Base-by-base conservation (phyloP, 305 asterid genomes). In the Fraxinus dipetala region DNA sequence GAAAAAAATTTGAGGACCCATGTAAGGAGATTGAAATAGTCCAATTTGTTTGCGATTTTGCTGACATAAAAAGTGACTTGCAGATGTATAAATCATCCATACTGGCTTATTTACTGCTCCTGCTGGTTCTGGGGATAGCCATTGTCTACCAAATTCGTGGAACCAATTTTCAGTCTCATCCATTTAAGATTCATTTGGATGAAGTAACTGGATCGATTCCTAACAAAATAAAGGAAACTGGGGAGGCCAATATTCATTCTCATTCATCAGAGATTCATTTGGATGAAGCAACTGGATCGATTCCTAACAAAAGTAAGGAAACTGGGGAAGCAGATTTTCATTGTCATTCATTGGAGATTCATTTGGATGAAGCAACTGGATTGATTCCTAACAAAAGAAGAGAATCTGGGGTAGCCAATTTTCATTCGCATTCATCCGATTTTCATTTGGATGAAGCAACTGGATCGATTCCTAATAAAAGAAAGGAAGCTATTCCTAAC, bases 101-200 rank as follows among this genome's bases (percentile, higher is more conserved):
- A 5, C 63, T 77, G 6, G 63, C 63, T 43, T 59, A 2, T n/a
- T 31, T 80, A 69, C 34, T 80, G 65, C 77, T 85, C 84, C 45
- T 80, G 77, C 43, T 88, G 34, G 59, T 78, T 61, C 31, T 85
- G 70, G 86, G 76, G 4, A 56, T 85, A 4, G 82, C 82, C 40
- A 8, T 82, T 6, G 11, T 78, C 54, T 40, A 20, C 31, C 81
- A 74, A 26, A 22, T 74, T 20, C 54, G 1, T 0, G 9, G 51
- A 11, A 73, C 77, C 81, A 28, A 16, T 51, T 6, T 7, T 20
- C 20, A 18, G 70, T 26, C 16, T 6, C 80, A 45, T 11, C n/a
- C 45, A 75, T 73, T 36, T 1, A 9, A 36, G 65, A 6, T 18
- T 14, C 5, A 14, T 54, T 34, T 74, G 16, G 72, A 65, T 65